Base-by-base conservation (phyloP, 441 rosid genomes). In the Populus hybrid region DNA sequence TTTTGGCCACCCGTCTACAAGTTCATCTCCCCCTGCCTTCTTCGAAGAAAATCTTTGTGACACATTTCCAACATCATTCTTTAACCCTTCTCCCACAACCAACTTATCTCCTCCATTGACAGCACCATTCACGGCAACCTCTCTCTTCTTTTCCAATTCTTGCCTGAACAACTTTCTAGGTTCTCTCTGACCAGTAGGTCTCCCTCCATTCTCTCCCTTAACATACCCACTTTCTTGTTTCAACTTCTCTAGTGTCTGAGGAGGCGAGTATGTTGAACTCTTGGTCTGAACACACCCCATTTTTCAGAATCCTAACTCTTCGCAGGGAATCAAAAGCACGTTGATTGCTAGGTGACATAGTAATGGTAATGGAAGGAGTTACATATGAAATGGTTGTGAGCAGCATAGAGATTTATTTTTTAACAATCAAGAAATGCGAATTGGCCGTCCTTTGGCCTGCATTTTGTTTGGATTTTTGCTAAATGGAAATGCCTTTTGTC, bases 1-100 rank as follows among this genome's bases (percentile, higher is more conserved):
- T 79, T 89, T 89, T 8, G 95, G 95, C 93, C 92, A 91, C 0
- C 95, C 93, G 30, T 61, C 84, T 35, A 88, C 87, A 65, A 85
- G 86, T 38, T 86, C 93, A 69, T 88, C 90, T 64, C 69, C 88
- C 26, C 79, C 86, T 70, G 84, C 80, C 82, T 86, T 91, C 85
- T 76, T 88, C 79, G 38, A 18, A 53, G 73, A 63, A 16, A 38
- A 34, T 75, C 75, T 78, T 70, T 69, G 76, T 0, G 80, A 69
- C 30, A 75, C 76, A 36, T 78, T 80, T 9, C 74, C 81, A 34
- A 46, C 70, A 21, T 32, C 72, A 36, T 53, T 79, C 78, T 71
- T 79, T 9, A 6, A 75, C 59, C 24, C 82, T 67, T 78, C 82
- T 70, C 35, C 66, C 0, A 34, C 34, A 26, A 40, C 77, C 67